Evolutionary conservation across 1,284 basidiomycete genomes (phyloP).

Genomic region (Quambalaria eucalypti): DNA sequence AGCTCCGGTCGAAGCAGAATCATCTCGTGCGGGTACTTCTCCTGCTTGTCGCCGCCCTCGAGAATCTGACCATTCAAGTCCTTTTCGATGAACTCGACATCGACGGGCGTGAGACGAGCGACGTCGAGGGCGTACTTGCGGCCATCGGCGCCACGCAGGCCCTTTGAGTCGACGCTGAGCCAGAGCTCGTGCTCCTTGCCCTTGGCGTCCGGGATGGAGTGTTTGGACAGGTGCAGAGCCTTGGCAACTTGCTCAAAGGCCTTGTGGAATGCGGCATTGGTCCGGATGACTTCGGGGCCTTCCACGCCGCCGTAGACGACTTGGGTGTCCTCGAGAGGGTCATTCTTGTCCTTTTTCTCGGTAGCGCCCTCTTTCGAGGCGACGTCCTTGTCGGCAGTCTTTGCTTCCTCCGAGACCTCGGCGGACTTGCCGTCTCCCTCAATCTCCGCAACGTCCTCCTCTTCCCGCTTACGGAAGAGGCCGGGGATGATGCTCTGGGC

Average conservation of each 20-base stretch:
- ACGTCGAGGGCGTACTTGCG: constrained; percentile 55
- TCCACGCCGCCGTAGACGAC: constrained; percentile 53
- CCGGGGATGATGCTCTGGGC: constrained; percentile 56
- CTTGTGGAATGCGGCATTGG: constrained; percentile 52
- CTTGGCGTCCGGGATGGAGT: constrained; percentile 51
- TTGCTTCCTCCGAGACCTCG: constrained; percentile 8
- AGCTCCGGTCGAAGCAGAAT: constrained; percentile 56
- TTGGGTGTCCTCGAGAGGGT: constrained; percentile 47
- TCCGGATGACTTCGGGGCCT: constrained; percentile 48
- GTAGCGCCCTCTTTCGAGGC: constrained; percentile 65
- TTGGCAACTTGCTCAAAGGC: constrained; percentile 52
- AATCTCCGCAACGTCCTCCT: constrained; percentile 20
- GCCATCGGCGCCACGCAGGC: constrained; percentile 54
- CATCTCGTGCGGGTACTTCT: constrained; percentile 53
- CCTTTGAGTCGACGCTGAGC: constrained; percentile 55
- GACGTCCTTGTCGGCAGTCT: constrained; percentile 61
- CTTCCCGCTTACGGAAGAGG: constrained; percentile 50
- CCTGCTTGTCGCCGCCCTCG: constrained; percentile 17
- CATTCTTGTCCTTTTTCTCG: constrained; percentile 53
- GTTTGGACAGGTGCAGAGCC: constrained; percentile 52
- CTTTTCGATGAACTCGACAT: constrained; percentile 55
- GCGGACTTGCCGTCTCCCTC: constrained; percentile 14
- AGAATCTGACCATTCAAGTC: constrained; percentile 48
- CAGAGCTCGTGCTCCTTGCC: constrained; percentile 51
- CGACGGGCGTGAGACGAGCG: constrained; percentile 52